Evolutionary conservation across 106 monocot species (phyloP), one percentile per base, ranked within the genome.

Genomic region (Agapanthus africanus): DNA sequence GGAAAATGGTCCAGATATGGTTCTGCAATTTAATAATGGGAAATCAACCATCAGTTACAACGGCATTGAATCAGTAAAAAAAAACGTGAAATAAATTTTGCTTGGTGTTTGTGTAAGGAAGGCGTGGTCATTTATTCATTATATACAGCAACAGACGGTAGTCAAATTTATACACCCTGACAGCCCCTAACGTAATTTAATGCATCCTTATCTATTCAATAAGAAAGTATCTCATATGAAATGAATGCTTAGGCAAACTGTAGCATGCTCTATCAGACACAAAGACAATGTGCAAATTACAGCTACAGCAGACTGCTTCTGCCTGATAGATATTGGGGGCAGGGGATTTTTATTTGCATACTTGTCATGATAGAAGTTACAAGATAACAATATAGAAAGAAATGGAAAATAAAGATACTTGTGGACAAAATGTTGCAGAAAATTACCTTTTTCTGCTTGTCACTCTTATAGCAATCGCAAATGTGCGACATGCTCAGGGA

Each of bases 1-100:
- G 82, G 81, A 66, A 60, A 63, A 67, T 54, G 72, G 46, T 64
- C 27, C 56, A 91, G 68, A 75, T 94, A 91, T 75, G 85, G 87
- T 41, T 94, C 94, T 94, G 85, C 70, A 71, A 70, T 11, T 37
- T 14, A 37, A 34, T 60, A 61, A 39, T 42, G 40, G 42, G n/a
- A 4, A 26, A 72, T 59, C 19, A 4, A 68, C 2, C 59, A 61
- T 69, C 13, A 67, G 46, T 67, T 31, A n/a, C n/a, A n/a, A 33
- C 15, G 59, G 16, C 18, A 61, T 36, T 7, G 28, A 4, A 61
- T 61, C 35, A 61, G 11, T 16, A 59, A 2, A 14, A n/a, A n/a
- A 36, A 18, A 35, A 34, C 16, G 19, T 36, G 19, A 61, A 61
- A 61, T n/a, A n/a, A n/a, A 4, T 52, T 44, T 44, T 14, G 31